These are phyloP conservation scores for Danielia reshetovae DNA, from an alignment of 805 yeast genomes.

Conservation along the genomic window DNA sequence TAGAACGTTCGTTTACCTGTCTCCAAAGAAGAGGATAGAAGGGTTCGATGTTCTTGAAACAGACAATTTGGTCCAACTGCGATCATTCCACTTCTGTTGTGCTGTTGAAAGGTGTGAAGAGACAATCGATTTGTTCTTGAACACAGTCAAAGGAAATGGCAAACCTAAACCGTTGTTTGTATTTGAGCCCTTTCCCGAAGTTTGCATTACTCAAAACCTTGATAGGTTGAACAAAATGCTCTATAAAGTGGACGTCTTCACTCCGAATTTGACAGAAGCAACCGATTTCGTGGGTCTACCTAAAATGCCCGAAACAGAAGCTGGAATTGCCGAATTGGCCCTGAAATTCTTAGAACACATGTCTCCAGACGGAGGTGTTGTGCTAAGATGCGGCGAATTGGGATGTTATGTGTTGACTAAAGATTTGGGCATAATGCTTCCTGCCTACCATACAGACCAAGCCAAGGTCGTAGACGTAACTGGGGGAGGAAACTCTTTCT, in stretches of 20 bases:
- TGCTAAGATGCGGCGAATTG: slow-evolving; percentile 69
- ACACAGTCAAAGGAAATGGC: background rate
- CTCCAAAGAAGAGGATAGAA: slow-evolving; percentile 59
- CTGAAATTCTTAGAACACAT: slow-evolving; percentile 25
- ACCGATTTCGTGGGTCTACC: slow-evolving; percentile 54
- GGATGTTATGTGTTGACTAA: slow-evolving; percentile 56
- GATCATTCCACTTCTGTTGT: slow-evolving; percentile 68
- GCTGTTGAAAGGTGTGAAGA: slow-evolving; percentile 58
- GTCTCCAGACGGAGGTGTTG: slow-evolving; percentile 44
- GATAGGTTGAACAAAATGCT: slow-evolving; percentile 33
- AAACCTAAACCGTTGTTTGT: slow-evolving; percentile 40
- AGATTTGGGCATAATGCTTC: slow-evolving; percentile 44
- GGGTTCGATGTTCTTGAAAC: slow-evolving; percentile 48
- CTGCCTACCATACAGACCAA: slow-evolving; percentile 64
- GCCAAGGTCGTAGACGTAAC: slow-evolving; percentile 38
- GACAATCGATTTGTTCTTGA: slow-evolving; percentile 35
- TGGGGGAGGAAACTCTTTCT: slow-evolving; percentile 44
- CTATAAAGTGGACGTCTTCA: slow-evolving; percentile 50
- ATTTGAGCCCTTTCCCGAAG: slow-evolving; percentile 88
- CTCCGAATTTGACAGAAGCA: slow-evolving; percentile 87
- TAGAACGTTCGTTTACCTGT: slow-evolving; percentile 52
- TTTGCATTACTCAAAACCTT: slow-evolving; percentile 51
- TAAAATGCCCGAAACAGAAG: slow-evolving; percentile 37
- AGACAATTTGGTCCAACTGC: slow-evolving; percentile 30
- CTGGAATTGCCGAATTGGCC: slow-evolving; percentile 31